These are phyloP conservation scores for Penicillium sp. DNA, from an alignment of 2,329 filamentous ascomycete species.

Conservation along the genomic window DNA sequence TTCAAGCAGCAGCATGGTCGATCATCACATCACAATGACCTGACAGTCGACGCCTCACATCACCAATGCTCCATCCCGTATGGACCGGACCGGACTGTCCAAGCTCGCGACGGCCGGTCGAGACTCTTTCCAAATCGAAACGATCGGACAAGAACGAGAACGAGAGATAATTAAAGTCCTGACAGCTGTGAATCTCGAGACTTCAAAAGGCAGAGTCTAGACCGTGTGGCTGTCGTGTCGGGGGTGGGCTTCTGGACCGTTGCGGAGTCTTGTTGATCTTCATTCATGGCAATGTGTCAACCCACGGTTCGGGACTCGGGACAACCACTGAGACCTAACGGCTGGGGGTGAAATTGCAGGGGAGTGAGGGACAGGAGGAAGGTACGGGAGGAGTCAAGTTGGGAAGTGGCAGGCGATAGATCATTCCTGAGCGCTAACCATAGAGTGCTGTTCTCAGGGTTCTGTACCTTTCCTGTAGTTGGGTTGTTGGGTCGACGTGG, in stretches of 20 bases:
- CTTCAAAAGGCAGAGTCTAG: background rate
- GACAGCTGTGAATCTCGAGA: background rate
- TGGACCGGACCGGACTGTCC: background rate
- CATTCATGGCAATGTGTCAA: slow-evolving; percentile 10
- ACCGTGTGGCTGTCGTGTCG: background rate
- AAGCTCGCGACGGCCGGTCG: background rate
- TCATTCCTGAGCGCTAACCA: background rate
- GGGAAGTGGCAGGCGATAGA: background rate
- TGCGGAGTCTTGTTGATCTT: slow-evolving; percentile 21
- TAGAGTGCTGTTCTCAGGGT: no score
- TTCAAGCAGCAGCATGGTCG: background rate
- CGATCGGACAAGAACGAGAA: background rate
- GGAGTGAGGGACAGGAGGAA: background rate
- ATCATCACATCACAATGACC: background rate
- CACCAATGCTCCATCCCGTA: background rate
- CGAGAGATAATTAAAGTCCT: background rate
- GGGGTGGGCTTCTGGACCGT: slow-evolving; percentile 16
- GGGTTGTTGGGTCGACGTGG: background rate
- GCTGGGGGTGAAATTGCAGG: background rate
- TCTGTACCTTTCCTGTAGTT: no score
- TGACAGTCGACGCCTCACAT: slow-evolving; percentile 14
- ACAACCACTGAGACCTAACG: slow-evolving; percentile 10
- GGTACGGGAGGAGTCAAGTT: background rate
- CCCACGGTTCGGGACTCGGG: slow-evolving; percentile 17
- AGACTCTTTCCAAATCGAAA: slow-evolving; percentile 8